phyloP scores from a whole-genome alignment of 192 early-diverging fungal species.

The Coemansia reversa region DNA sequence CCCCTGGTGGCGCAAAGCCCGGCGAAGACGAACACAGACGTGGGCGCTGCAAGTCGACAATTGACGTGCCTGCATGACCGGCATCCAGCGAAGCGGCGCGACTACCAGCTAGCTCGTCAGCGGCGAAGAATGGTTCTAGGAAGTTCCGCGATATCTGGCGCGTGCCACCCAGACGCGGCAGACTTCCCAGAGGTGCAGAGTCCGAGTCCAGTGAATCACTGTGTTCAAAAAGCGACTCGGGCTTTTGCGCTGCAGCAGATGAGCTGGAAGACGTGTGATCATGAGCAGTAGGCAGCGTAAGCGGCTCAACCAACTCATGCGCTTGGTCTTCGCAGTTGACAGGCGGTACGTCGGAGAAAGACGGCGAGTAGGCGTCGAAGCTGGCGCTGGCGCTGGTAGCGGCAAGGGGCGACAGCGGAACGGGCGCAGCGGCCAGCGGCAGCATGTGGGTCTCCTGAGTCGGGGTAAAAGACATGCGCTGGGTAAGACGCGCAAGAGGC shows the following conservation, averaged over 20 bases:
- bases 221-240: slow-evolving; percentile 34
- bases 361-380: slow-evolving; percentile 42
- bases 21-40: slow-evolving; percentile 29
- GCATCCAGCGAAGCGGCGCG: slow-evolving; percentile 14
- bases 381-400: slow-evolving; percentile 8
- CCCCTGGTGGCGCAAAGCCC: slow-evolving; percentile 9
- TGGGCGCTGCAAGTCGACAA: slow-evolving; percentile 13
- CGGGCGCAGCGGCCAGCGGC: slow-evolving; percentile 26
- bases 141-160: neutral
- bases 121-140: slow-evolving; percentile 14
- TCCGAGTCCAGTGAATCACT: slow-evolving; percentile 29
- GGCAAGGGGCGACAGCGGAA: neutral
- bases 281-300: neutral
- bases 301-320: neutral
- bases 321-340: slow-evolving; percentile 3
- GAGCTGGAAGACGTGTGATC: slow-evolving; percentile 22
- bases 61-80: slow-evolving; percentile 6
- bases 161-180: slow-evolving; percentile 15
- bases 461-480: slow-evolving; percentile 20
- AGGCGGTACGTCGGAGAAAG: slow-evolving; percentile 25
- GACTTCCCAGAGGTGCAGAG: slow-evolving; percentile 27
- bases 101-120: slow-evolving; percentile 8
- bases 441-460: slow-evolving; percentile 40
- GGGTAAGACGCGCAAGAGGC: slow-evolving; percentile 9
- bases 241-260: slow-evolving; percentile 12